phyloP scores from a whole-genome alignment of 2,329 filamentous ascomycete species.

The Colletotrichum lini region DNA sequence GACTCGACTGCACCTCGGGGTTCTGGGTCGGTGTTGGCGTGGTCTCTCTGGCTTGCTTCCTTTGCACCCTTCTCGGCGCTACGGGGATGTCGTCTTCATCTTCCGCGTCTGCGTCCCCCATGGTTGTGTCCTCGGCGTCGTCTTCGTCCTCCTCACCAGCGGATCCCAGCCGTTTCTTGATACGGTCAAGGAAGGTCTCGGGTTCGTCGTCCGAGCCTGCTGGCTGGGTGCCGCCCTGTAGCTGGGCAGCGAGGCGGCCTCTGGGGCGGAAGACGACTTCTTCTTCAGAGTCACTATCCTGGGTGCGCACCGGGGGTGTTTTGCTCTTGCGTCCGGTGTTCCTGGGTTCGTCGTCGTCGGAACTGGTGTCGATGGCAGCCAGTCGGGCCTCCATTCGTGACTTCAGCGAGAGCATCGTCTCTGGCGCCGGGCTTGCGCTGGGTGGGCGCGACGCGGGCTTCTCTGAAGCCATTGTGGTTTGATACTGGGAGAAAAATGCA shows the following conservation, averaged over 20 bases:
- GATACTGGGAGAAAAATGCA: not conserved
- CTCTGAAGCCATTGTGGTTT: conserved; percentile 64
- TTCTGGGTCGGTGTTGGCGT: conserved; percentile 51
- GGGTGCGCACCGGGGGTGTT: conserved; percentile 13
- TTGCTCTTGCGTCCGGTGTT: conserved; percentile 22
- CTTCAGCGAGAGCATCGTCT: conserved; percentile 64
- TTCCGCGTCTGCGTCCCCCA: conserved; percentile 50
- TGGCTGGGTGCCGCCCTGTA: conserved; percentile 61
- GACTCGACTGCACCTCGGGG: conserved; percentile 48
- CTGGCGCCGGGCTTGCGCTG: conserved; percentile 56
- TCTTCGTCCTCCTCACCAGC: conserved; percentile 45
- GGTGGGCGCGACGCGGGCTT: conserved; percentile 61
- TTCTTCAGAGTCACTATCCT: conserved; percentile 45
- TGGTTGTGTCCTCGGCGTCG: conserved; percentile 50
- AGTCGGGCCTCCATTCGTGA: conserved; percentile 70
- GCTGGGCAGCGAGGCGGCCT: conserved; percentile 75
- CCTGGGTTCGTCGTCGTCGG: conserved; percentile 52
- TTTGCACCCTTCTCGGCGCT: conserved; percentile 57
- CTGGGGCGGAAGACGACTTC: conserved; percentile 63
- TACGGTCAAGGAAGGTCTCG: conserved; percentile 57
- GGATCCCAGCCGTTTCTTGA: conserved; percentile 59
- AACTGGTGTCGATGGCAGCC: conserved; percentile 64
- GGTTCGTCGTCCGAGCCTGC: conserved; percentile 45
- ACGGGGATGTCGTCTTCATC: conserved; percentile 59
- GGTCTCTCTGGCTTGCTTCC: conserved; percentile 53